Conservation (phyloP, 345 rosid species). For the Populus deltoides region DNA sequence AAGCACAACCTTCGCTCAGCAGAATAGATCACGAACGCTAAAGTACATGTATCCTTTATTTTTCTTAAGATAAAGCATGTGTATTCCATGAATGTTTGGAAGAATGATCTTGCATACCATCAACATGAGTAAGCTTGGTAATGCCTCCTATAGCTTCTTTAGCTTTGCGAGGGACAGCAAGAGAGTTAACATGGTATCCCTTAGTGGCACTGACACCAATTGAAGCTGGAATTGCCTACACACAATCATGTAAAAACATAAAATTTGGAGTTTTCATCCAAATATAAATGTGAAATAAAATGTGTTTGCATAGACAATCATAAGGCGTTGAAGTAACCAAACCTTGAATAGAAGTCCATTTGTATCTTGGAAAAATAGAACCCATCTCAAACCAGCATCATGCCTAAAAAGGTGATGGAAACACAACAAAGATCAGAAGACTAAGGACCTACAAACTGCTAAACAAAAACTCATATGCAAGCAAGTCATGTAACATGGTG, state of each 20-base stretch:
- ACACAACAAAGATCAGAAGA: neutral
- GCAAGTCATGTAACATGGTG: neutral
- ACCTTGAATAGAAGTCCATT: conserved; percentile 98
- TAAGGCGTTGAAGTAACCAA: conserved; percentile 14
- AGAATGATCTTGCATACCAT: conserved; percentile 48
- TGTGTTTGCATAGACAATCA: neutral
- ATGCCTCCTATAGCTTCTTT: conserved; percentile 99
- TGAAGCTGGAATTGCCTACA: conserved; percentile 91
- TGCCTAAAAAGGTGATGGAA: conserved; percentile 47
- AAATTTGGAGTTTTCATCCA: conserved; percentile 7
- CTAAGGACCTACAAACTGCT: neutral
- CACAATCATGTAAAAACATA: neutral
- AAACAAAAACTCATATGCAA: conserved; percentile 5
- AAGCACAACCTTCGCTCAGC: neutral
- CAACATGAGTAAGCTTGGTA: conserved; percentile 75
- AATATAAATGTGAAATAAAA: conserved; percentile 4
- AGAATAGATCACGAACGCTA: neutral
- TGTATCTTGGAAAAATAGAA: conserved; percentile 94
- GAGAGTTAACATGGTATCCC: conserved; percentile 91
- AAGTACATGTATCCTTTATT: no score
- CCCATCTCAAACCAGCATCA: conserved; percentile 76
- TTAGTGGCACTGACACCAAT: conserved; percentile 86
- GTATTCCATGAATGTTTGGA: neutral
- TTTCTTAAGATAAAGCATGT: neutral
- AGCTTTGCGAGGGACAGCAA: conserved; percentile 95